Conservation (phyloP, 768 basidiomycete species). For the Pleurotus djamor region DNA sequence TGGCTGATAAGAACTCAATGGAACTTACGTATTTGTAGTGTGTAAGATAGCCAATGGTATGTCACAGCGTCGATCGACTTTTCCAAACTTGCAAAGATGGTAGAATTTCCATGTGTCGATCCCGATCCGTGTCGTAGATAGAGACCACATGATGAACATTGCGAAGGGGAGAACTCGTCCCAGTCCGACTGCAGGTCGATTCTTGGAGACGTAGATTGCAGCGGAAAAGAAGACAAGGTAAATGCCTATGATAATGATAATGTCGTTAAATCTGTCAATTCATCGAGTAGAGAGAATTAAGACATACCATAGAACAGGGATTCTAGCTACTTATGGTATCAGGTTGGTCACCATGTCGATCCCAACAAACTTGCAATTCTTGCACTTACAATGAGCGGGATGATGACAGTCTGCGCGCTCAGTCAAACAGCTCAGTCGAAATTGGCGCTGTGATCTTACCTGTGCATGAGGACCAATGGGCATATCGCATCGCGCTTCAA, state of each 20-base stretch:
- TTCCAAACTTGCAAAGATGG: not conserved
- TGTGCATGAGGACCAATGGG: no score
- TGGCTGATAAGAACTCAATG: not conserved
- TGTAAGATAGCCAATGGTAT: conserved; percentile 4
- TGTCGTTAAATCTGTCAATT: no score
- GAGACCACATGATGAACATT: not conserved
- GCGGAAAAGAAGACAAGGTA: conserved; percentile 1
- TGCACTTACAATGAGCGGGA: no score
- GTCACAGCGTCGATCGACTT: not conserved
- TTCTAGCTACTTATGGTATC: no score
- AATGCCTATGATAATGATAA: not conserved
- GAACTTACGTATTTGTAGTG: not conserved
- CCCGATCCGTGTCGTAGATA: not conserved
- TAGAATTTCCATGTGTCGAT: conserved; percentile 1
- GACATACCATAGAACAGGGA: no score
- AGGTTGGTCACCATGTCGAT: no score
- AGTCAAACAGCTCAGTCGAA: no score
- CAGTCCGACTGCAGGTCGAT: not conserved
- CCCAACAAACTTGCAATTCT: no score
- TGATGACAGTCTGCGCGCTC: no score
- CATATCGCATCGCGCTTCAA: no score
- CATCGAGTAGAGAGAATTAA: no score
- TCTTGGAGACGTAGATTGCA: not conserved
- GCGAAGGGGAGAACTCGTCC: not conserved
- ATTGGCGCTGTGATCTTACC: no score